A percentile compares a stretch with the other conserved stretches of the same genome.
Conservation (phyloP, 306 rosid genomes). For the Canavalia ensiformis region DNA sequence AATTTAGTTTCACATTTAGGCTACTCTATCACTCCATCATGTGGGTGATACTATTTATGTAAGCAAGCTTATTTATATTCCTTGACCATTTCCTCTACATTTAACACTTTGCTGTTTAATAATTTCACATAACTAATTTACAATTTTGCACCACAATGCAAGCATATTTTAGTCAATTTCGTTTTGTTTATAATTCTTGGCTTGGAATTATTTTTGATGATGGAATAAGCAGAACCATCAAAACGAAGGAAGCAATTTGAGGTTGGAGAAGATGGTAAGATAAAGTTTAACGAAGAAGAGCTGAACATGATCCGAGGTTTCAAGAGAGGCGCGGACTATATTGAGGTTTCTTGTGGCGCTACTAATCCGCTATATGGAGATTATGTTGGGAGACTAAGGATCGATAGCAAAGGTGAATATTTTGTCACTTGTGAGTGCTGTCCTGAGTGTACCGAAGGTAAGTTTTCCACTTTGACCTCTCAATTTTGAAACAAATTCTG, state of each 20-base stretch:
- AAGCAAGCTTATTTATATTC: not conserved
- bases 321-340: constrained; percentile 37
- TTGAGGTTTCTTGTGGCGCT: constrained; percentile 65
- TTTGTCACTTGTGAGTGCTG: constrained; percentile 51
- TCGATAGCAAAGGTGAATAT: constrained; percentile 50
- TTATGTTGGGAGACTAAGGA: constrained; percentile 45
- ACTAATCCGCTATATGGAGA: constrained; percentile 59
- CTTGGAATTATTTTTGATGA: constrained; percentile 12
- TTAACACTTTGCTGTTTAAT: not conserved
- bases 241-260: not conserved
- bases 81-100: not conserved
- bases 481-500: not conserved
- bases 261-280: not conserved
- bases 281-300: constrained; percentile 46
- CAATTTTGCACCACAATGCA: not conserved
- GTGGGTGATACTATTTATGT: not conserved
- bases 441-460: constrained; percentile 45
- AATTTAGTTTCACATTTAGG: not conserved
- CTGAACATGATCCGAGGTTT: constrained; percentile 40
- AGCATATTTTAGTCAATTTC: not conserved
- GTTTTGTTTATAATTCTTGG: constrained; percentile 1
- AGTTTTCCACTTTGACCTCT: not conserved
- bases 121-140: not conserved
- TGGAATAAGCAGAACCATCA: not conserved
- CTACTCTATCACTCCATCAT: not conserved